These are phyloP conservation scores for Stereum hirsutum DNA, from an alignment of 1,284 basidiomycete species.

Conservation along the genomic window DNA sequence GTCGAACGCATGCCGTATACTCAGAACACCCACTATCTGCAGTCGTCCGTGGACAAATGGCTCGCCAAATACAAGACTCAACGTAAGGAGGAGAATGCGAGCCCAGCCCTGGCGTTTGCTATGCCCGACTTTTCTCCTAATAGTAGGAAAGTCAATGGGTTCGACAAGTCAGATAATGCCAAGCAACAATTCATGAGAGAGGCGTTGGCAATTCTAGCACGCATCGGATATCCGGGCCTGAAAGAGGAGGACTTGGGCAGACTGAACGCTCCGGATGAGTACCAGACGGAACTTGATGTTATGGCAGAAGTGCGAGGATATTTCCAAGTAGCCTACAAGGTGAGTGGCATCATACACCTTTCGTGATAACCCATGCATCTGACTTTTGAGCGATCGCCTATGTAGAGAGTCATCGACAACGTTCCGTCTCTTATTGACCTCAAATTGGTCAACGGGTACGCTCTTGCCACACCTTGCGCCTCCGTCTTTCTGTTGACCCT, in stretches of 20 bases:
- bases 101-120: too few species aligned
- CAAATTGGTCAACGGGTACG: slow-evolving; percentile 27
- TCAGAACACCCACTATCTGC: slow-evolving; percentile 29
- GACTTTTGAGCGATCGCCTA: too few species aligned
- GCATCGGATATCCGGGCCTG: slow-evolving; percentile 23
- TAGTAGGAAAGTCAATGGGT: too few species aligned
- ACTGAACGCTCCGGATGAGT: slow-evolving; percentile 29
- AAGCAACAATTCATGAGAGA: too few species aligned
- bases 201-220: slow-evolving; percentile 22
- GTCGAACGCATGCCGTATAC: slow-evolving; percentile 28
- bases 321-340: slow-evolving; percentile 41
- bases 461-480: not conserved
- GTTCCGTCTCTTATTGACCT: slow-evolving; percentile 37
- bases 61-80: slow-evolving; percentile 25
- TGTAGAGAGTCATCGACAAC: slow-evolving; percentile 37
- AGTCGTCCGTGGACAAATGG: slow-evolving; percentile 23
- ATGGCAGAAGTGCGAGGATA: slow-evolving; percentile 44
- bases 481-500: not conserved
- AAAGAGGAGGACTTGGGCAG: slow-evolving; percentile 27
- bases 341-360: slow-evolving; percentile 8
- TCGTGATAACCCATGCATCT: too few species aligned
- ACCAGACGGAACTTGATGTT: slow-evolving; percentile 34
- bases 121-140: too few species aligned
- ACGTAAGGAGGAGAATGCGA: too few species aligned
- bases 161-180: too few species aligned